phyloP scores from a whole-genome alignment of 441 rosid species.

The Erodium moschatum region DNA sequence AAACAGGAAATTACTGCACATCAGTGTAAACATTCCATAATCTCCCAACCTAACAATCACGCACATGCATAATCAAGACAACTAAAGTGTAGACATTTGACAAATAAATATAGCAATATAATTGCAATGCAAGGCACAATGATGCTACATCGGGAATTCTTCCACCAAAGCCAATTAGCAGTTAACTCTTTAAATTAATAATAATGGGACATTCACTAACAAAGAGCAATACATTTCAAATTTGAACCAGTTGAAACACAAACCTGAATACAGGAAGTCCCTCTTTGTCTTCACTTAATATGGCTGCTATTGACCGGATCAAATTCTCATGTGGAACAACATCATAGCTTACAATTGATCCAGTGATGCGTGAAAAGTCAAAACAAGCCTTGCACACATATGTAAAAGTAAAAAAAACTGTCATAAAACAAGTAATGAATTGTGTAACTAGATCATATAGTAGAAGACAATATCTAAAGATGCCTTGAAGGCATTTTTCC shows the following conservation, averaged over 20 bases:
- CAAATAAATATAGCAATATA: background rate
- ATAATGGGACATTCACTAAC: slow-evolving; percentile 8
- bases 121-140: background rate
- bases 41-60: too few relatives aligned
- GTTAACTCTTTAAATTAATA: background rate
- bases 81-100: background rate
- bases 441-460: slow-evolving; percentile 18
- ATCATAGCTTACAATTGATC: slow-evolving; percentile 57
- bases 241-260: slow-evolving; percentile 18
- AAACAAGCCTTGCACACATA: slow-evolving; percentile 83
- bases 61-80: background rate
- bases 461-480: background rate
- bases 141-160: background rate
- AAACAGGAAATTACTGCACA: too few relatives aligned
- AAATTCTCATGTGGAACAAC: slow-evolving; percentile 64
- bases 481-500: slow-evolving; percentile 17
- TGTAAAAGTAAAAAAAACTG: slow-evolving; percentile 40
- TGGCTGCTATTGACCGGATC: slow-evolving; percentile 62
- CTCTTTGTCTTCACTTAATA: slow-evolving; percentile 62
- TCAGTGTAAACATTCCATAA: too few relatives aligned
- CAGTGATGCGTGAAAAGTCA: slow-evolving; percentile 68
- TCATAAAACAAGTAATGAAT: slow-evolving; percentile 22
- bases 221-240: slow-evolving; percentile 10
- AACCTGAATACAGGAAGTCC: slow-evolving; percentile 74
- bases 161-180: background rate